Percentiles rank a stretch among this genome's conserved stretches.
phyloP scores from a whole-genome alignment of 2,329 filamentous ascomycete species.

The Xylariales sp. region DNA sequence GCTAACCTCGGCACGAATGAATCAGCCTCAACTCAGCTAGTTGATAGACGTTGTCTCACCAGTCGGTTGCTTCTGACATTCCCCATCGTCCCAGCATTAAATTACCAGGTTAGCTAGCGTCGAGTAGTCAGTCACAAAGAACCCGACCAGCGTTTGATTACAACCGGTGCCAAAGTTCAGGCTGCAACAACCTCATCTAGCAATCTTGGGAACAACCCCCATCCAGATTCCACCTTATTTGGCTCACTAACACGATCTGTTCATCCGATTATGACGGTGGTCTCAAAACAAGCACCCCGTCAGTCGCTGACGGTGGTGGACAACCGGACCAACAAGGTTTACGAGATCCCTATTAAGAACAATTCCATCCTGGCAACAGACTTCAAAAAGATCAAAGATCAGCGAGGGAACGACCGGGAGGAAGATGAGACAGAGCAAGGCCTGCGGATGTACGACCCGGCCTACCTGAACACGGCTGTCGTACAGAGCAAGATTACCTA shows the following conservation, averaged over 20 bases:
- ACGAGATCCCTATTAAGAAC: conserved; percentile 61
- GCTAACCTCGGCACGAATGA: conserved; percentile 33
- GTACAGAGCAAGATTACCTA: conserved; percentile 63
- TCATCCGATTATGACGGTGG: conserved; percentile 44
- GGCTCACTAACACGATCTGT: neutral
- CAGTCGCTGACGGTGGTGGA: conserved; percentile 58
- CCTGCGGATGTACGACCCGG: conserved; percentile 63
- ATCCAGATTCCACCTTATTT: neutral
- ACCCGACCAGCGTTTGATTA: neutral
- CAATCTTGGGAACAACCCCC: neutral
- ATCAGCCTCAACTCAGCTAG: conserved; percentile 24
- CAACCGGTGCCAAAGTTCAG: neutral
- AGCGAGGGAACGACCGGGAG: conserved; percentile 50
- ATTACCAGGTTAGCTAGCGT: neutral
- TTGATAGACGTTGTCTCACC: conserved; percentile 3
- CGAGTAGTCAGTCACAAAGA: neutral
- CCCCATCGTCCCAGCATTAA: conserved; percentile 13
- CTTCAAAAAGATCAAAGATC: conserved; percentile 62
- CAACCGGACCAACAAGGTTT: conserved; percentile 61
- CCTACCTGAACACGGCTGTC: conserved; percentile 65
- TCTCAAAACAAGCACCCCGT: conserved; percentile 45
- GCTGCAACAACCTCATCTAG: conserved; percentile 1
- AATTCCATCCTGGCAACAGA: conserved; percentile 63
- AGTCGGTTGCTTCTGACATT: conserved; percentile 33
- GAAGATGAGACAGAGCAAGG: conserved; percentile 62